Evolutionary conservation across 306 rosid species (phyloP), one percentile per base, ranked within the genome.

Genomic region (Abrus precatorius): DNA sequence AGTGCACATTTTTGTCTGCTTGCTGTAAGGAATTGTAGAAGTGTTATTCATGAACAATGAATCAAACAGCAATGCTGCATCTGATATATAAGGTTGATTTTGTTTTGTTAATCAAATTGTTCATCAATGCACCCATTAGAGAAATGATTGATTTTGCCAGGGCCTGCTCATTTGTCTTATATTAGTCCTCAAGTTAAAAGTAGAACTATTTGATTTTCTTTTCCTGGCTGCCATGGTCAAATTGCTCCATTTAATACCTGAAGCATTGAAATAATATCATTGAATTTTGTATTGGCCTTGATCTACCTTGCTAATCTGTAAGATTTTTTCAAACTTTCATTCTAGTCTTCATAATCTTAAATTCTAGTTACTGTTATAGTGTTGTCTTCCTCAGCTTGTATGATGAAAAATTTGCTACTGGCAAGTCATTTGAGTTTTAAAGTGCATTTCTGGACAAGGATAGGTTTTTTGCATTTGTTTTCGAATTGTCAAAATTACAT

Each of bases 401-500:
- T 29, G 6, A 55, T 27, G 30, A 14, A 40, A 14, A 27, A 7
- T 60, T 82, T 14, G 47, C 40, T n/a, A 48, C 62, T 84, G 38
- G 8, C 32, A 29, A 76, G 75, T 48, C 36, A 5, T 43, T 29
- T 6, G 49, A 8, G 66, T 41, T 54, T 43, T 43, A 8, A 68
- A 20, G 2, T 55, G 2, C 61, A n/a, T 43, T 32, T 59, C 41
- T 69, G 52, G 28, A 33, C 20, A 30, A 2, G 41, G 28, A 6
- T n/a, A 13, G 47, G 4, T 8, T 34, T 53, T 34, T 13, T 28
- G 40, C 56, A 2, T 52, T 40, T 49, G 20, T 56, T 61, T 61
- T 52, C 10, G n/a, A 69, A 59, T 50, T 68, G 40, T 27, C 4
- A 68, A 60, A 69, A 62, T 78, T 60, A 27, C 48, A 41, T 30